Percentiles rank a stretch among this genome's conserved stretches.
Conservation (phyloP, 2,329 filamentous ascomycete species). For the Clathrospora elynae region DNA sequence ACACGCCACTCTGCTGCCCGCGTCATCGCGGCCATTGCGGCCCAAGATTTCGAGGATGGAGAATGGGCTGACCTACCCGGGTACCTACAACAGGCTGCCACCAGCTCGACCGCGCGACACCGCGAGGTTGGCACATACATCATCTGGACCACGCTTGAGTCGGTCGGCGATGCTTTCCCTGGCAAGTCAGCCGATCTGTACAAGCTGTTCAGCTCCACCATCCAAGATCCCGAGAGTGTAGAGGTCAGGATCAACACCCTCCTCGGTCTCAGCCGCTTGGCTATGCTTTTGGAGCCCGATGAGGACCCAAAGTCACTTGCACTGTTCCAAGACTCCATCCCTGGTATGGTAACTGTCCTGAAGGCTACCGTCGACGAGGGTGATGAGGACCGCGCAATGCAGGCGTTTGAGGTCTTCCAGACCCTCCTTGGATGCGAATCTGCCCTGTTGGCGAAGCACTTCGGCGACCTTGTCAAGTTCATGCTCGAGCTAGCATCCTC, state of each 20-base stretch:
- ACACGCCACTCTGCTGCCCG: constrained; percentile 86
- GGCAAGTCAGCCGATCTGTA: constrained; percentile 82
- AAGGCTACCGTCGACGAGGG: constrained; percentile 79
- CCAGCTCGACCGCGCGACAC: constrained; percentile 73
- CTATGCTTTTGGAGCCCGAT: constrained; percentile 85
- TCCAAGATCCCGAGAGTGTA: constrained; percentile 85
- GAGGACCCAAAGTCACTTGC: constrained; percentile 76
- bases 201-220: constrained; percentile 80
- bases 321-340: constrained; percentile 79
- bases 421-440: constrained; percentile 90
- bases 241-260: constrained; percentile 96
- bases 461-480: constrained; percentile 88
- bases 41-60: constrained; percentile 82
- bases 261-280: constrained; percentile 83
- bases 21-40: constrained; percentile 84
- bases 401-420: constrained; percentile 96
- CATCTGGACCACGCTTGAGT: constrained; percentile 88
- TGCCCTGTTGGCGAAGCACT: constrained; percentile 79
- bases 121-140: constrained; percentile 93
- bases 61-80: constrained; percentile 83
- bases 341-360: constrained; percentile 85
- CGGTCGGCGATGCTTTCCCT: constrained; percentile 80
- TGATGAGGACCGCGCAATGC: constrained; percentile 86
- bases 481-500: constrained; percentile 88
- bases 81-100: constrained; percentile 78